Evolutionary conservation across 2,329 filamentous ascomycete species (phyloP), one percentile per base, ranked within the genome.

Genomic region (Ceratocystis ficicola): DNA sequence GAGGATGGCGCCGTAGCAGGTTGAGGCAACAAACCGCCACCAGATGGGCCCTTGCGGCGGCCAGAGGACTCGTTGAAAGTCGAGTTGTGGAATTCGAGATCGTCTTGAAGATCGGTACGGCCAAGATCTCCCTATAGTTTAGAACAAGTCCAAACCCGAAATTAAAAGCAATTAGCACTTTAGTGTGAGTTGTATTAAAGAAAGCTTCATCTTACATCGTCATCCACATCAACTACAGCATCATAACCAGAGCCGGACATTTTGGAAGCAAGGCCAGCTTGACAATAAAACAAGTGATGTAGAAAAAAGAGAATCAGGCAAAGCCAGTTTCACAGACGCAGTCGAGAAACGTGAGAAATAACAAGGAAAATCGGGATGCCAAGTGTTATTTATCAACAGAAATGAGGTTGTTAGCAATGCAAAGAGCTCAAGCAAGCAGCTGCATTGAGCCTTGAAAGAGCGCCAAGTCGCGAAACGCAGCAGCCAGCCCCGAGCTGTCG

Each of bases 51-150:
- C 66, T 74, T 77, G 70, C 82, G 81, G 64, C 81, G 78, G 55
- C 55, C 55, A 70, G 80, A 72, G 73, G 80, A 73, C 67, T 85
- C 85, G 72, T 86, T 84, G 76, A 95, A 95, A 79, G 89, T 84
- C 70, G 92, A 96, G 73, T 86, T 89, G 81, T 99, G 94, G 80
- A 99, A 99, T 83, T 97, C 94, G 75, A 99, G 91, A 77, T 97
- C 94, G 76, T 96, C 93, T 80, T 96, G 91, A 28, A 99, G 87
- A 76, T 99, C 94, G 66, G 94, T 99, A 78, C 96, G 92, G 72
- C 94, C 94, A 74, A 99, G 86, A 77, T 99, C 94, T 73, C 93
- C 93, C 92, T 97, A 17, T n/a, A 48, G 36, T n/a, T 30, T 30
- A 30, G 57, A 17, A 5, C 25, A n/a, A n/a, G 15, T 20, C 12